phyloP scores from a whole-genome alignment of 1,284 basidiomycete species.

The Leccinum subspadiceum region DNA sequence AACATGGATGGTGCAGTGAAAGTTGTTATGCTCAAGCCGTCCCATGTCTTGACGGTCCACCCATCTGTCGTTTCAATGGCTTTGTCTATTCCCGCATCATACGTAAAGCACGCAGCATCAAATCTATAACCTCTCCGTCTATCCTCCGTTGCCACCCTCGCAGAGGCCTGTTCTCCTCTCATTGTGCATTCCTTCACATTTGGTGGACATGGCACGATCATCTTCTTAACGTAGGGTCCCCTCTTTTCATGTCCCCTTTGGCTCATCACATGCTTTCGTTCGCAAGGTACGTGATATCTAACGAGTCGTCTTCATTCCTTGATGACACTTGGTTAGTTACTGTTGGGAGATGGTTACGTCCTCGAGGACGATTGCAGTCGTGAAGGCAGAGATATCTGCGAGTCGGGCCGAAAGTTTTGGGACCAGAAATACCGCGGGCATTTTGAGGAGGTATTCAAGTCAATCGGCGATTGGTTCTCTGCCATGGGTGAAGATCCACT shows the following conservation, averaged over 20 bases:
- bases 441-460: constrained; percentile 79
- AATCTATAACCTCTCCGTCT: constrained; percentile 46
- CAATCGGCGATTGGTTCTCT: constrained; percentile 74
- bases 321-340: constrained; percentile 40
- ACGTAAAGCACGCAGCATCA: constrained; percentile 68
- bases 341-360: constrained; percentile 88
- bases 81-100: constrained; percentile 41
- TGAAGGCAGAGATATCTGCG: constrained; percentile 60
- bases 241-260: not conserved
- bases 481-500: constrained; percentile 84
- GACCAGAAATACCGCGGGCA: constrained; percentile 82
- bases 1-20: constrained; percentile 81
- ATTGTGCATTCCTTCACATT: not conserved
- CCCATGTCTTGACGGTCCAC: constrained; percentile 59
- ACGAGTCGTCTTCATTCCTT: not conserved
- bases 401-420: constrained; percentile 78
- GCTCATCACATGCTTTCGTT: constrained; percentile 47
- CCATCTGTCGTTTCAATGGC: constrained; percentile 31
- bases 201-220: not conserved
- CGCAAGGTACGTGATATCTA: constrained; percentile 50
- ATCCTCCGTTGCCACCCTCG: not conserved
- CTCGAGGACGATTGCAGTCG: constrained; percentile 74
- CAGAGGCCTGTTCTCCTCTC: not conserved
- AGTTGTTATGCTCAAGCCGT: constrained; percentile 85
- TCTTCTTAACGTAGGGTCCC: not conserved